Evolutionary conservation across 1,139 yeast genomes (phyloP).

Genomic region (Saccharomyces hybrid): DNA sequence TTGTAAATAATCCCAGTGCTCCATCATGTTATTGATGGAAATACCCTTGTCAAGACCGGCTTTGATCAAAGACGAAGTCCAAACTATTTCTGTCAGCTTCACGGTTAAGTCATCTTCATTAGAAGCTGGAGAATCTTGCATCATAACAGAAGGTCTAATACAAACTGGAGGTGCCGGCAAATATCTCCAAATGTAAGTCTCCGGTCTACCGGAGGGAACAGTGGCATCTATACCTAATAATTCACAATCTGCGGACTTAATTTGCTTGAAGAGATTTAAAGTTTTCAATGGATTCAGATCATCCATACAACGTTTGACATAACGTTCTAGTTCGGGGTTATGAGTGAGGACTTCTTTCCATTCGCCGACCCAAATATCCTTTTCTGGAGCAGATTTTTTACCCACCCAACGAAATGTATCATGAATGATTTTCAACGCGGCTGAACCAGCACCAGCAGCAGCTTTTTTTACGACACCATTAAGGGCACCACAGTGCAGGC

Average conservation of each 20-base stretch:
- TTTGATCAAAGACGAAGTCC: slow-evolving; percentile 86
- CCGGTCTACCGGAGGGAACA: slow-evolving; percentile 80
- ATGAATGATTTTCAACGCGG: slow-evolving; percentile 88
- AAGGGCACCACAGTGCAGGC: slow-evolving; percentile 76
- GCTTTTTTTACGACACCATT: slow-evolving; percentile 98
- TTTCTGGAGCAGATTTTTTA: slow-evolving; percentile 80
- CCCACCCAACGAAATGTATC: slow-evolving; percentile 96
- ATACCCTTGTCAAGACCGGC: slow-evolving; percentile 96
- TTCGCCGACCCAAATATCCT: slow-evolving; percentile 77
- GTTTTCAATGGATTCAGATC: slow-evolving; percentile 92
- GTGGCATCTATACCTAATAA: slow-evolving; percentile 83
- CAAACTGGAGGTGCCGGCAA: slow-evolving; percentile 99
- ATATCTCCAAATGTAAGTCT: slow-evolving; percentile 93
- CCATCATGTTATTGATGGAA: slow-evolving; percentile 87
- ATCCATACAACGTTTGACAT: slow-evolving; percentile 80
- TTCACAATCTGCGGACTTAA: slow-evolving; percentile 83
- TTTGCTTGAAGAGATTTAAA: slow-evolving; percentile 75
- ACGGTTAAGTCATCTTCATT: slow-evolving; percentile 98
- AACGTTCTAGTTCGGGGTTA: slow-evolving; percentile 84
- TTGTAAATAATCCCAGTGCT: slow-evolving; percentile 97
- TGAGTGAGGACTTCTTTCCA: slow-evolving; percentile 62
- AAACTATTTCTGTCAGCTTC: slow-evolving; percentile 89
- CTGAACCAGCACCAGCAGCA: slow-evolving; percentile 86
- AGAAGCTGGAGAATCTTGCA: slow-evolving; percentile 80
- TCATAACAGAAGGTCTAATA: slow-evolving; percentile 91